phyloP scores from a whole-genome alignment of 768 basidiomycete genomes.

The Hemileccinum impolitum region DNA sequence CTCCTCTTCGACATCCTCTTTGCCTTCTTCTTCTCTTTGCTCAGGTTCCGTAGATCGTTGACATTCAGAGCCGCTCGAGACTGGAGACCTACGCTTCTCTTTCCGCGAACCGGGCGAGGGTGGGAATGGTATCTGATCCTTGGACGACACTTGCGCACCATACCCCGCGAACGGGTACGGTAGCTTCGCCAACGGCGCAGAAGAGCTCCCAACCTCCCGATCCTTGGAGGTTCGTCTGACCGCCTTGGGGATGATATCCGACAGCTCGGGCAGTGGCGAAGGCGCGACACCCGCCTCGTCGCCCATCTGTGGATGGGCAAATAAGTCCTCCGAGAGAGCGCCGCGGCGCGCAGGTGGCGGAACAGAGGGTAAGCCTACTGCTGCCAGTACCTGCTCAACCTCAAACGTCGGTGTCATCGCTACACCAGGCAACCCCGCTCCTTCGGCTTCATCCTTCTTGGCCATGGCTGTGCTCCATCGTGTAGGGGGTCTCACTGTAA shows the following conservation, averaged over 20 bases:
- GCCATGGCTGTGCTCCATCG: conserved; percentile 35
- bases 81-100: conserved; percentile 33
- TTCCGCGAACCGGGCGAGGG: conserved; percentile 49
- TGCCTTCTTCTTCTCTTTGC: conserved; percentile 22
- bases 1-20: conserved; percentile 9
- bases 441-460: conserved; percentile 31
- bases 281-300: conserved; percentile 25
- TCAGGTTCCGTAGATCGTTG: conserved; percentile 30
- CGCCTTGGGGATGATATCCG: conserved; percentile 44
- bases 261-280: conserved; percentile 30
- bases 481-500: conserved; percentile 39
- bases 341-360: conserved; percentile 56
- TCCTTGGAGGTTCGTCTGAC: conserved; percentile 48
- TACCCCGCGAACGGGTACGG: conserved; percentile 72
- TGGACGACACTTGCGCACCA: conserved; percentile 58
- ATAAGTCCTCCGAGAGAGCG: conserved; percentile 62
- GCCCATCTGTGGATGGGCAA: conserved; percentile 44
- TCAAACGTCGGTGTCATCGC: conserved; percentile 37
- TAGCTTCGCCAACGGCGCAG: conserved; percentile 45
- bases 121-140: conserved; percentile 75
- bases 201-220: conserved; percentile 36
- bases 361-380: conserved; percentile 46
- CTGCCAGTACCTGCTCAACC: conserved; percentile 60
- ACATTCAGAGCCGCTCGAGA: conserved; percentile 27
- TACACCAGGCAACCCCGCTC: conserved; percentile 22